Evolutionary conservation across 176 grass and related monocot genomes (phyloP).

Genomic region (Chloris gayana): DNA sequence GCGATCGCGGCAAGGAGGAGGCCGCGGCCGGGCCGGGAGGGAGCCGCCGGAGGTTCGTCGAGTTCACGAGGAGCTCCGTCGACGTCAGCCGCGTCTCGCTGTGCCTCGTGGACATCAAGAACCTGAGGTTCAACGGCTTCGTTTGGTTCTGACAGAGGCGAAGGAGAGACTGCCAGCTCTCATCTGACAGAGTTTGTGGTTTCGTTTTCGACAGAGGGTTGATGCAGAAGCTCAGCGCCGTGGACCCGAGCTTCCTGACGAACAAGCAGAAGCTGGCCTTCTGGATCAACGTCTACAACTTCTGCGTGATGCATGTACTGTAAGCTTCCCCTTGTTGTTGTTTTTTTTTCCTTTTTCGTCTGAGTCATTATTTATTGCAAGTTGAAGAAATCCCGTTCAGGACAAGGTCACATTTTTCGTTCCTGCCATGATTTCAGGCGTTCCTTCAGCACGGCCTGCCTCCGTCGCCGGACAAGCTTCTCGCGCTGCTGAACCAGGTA

Average conservation of each 20-base stretch:
- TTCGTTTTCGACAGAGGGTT: slow-evolving; percentile 48
- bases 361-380: too few relatives aligned
- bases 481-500: slow-evolving; percentile 77
- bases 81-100: slow-evolving; percentile 49
- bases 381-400: neutral
- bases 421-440: slow-evolving; percentile 49
- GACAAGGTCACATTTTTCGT: neutral
- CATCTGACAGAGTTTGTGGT: neutral
- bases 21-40: neutral
- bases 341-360: neutral
- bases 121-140: slow-evolving; percentile 53
- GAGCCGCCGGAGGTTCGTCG: slow-evolving; percentile 36
- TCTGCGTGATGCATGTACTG: slow-evolving; percentile 96
- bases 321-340: slow-evolving; percentile 1
- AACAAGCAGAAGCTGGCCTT: slow-evolving; percentile 96
- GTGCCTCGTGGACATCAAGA: slow-evolving; percentile 65
- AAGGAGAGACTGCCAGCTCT: too few relatives aligned
- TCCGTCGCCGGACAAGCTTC: slow-evolving; percentile 70
- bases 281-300: slow-evolving; percentile 98
- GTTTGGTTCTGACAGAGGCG: too few relatives aligned
- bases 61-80: slow-evolving; percentile 59
- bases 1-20: neutral
- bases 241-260: slow-evolving; percentile 62
- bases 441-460: slow-evolving; percentile 87
- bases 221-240: slow-evolving; percentile 62